Conservation (phyloP, 495 filamentous ascomycete genomes). For the Hypoxylon subgilvum region DNA sequence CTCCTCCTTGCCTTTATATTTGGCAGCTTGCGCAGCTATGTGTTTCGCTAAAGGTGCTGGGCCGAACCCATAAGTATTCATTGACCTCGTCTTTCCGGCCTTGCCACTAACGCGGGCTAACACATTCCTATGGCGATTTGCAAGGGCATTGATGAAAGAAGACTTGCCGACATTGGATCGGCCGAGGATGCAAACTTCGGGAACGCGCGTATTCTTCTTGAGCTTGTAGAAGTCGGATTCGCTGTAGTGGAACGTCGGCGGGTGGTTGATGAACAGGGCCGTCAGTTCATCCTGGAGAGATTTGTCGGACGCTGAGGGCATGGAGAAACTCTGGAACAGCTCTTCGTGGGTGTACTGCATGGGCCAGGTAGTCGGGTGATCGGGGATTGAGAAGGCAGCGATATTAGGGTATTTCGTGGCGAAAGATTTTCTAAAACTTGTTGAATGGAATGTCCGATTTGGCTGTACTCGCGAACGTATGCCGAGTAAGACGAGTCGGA, state of each 20-base stretch:
- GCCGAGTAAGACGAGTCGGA: constrained; percentile 28
- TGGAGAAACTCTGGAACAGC: constrained; percentile 22
- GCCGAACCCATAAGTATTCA: constrained; percentile 86
- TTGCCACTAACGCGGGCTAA: constrained; percentile 71
- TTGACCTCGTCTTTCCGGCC: constrained; percentile 77
- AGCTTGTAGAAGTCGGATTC: constrained; percentile 74
- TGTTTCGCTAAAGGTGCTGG: constrained; percentile 40
- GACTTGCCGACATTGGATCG: constrained; percentile 94
- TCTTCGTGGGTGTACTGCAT: constrained; percentile 22
- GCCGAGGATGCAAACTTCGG: constrained; percentile 69
- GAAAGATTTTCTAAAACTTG: constrained; percentile 2
- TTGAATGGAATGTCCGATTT: not conserved
- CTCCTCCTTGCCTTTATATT: constrained; percentile 53
- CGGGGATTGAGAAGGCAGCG: constrained; percentile 32
- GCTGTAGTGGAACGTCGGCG: constrained; percentile 72
- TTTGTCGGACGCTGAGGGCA: constrained; percentile 15
- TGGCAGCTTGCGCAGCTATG: constrained; percentile 15
- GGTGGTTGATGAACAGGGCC: constrained; percentile 66
- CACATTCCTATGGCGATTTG: constrained; percentile 52
- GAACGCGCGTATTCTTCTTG: constrained; percentile 57
- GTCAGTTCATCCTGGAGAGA: constrained; percentile 53
- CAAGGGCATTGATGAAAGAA: constrained; percentile 81
- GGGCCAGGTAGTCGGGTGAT: constrained; percentile 17
- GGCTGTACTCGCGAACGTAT: constrained; percentile 18
- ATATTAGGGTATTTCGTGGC: constrained; percentile 18